Evolutionary conservation across 371 early-diverging fungal genomes (phyloP).

Genomic region (Lichtheimia ornata): DNA sequence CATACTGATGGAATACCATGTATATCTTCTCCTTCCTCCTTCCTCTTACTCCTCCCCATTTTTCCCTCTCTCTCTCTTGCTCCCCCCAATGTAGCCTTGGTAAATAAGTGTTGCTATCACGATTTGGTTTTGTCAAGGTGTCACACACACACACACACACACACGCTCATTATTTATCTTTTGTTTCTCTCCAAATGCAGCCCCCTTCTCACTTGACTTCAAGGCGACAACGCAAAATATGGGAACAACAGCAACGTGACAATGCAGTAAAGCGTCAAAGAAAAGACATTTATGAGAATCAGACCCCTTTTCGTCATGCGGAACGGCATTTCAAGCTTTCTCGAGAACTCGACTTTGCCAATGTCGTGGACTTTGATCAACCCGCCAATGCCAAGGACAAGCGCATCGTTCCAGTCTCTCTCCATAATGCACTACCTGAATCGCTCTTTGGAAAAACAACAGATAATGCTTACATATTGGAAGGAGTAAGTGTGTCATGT

Average conservation of each 20-base stretch:
- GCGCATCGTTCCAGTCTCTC: not conserved
- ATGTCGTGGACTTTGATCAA: constrained; percentile 58
- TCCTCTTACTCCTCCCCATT: not conserved
- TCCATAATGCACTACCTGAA: not conserved
- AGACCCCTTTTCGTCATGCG: constrained; percentile 78
- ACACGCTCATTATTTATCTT: no score
- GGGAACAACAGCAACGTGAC: constrained; percentile 31
- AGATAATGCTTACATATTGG: not conserved
- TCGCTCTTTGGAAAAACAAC: not conserved
- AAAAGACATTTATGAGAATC: constrained; percentile 44
- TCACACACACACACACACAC: no score
- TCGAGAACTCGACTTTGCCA: constrained; percentile 56
- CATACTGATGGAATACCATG: not conserved
- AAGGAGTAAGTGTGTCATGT: constrained; percentile 6
- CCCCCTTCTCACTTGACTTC: constrained; percentile 17
- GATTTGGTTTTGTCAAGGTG: no score
- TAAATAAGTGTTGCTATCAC: no score
- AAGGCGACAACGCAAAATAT: constrained; percentile 47
- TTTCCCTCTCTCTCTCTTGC: no score
- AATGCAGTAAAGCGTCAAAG: constrained; percentile 26
- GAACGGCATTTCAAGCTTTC: constrained; percentile 73
- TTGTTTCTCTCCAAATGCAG: not conserved
- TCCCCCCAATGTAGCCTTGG: no score
- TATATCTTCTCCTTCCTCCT: not conserved
- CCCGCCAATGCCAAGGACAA: constrained; percentile 21